Percentiles rank a stretch among this genome's conserved stretches.
phyloP scores from a whole-genome alignment of 345 rosid genomes.

The Camelina sativa region DNA sequence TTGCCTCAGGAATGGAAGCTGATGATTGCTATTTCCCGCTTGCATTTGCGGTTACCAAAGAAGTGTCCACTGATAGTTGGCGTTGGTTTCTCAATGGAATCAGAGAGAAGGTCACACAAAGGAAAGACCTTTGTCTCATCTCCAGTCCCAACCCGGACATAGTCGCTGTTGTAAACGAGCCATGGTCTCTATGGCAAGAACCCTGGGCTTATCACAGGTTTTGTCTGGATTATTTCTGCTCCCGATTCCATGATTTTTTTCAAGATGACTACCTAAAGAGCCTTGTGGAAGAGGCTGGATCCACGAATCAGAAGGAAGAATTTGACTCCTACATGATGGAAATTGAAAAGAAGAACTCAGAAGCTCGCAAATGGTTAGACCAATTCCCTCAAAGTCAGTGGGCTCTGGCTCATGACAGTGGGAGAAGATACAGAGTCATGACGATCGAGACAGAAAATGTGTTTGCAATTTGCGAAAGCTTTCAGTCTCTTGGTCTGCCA shows the following conservation, averaged over 20 bases:
- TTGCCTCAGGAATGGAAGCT: background rate
- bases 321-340: conserved; percentile 9
- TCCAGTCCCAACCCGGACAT: conserved; percentile 33
- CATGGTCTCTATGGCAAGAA: conserved; percentile 9
- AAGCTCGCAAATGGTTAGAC: conserved; percentile 26
- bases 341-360: background rate
- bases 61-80: conserved; percentile 12
- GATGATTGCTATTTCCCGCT: background rate
- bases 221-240: conserved; percentile 8
- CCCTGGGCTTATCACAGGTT: conserved; percentile 25
- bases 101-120: conserved; percentile 25
- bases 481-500: no score
- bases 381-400: conserved; percentile 3
- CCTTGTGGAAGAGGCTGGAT: conserved; percentile 1
- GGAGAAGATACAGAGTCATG: background rate
- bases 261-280: background rate
- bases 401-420: conserved; percentile 33
- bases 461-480: background rate
- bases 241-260: background rate
- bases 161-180: conserved; percentile 3
- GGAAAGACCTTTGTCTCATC: conserved; percentile 26
- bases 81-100: conserved; percentile 28
- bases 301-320: background rate
- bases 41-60: conserved; percentile 26
- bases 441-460: background rate